Base-by-base conservation (phyloP, 2,329 filamentous ascomycete genomes). In the Aspergillus hiratsukae region DNA sequence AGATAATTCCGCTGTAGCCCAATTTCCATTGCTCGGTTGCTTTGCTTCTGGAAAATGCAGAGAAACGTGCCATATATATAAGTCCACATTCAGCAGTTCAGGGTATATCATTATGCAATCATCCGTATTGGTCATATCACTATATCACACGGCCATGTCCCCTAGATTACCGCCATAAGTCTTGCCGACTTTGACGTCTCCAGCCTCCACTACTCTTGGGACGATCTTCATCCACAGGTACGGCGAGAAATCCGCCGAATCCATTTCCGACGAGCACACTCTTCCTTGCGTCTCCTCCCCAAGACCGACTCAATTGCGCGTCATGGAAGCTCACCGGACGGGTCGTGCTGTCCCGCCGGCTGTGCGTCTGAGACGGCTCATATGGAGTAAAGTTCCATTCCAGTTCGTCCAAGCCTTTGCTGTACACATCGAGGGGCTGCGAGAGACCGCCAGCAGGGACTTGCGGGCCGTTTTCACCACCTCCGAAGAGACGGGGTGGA, bases 301-400 rank as follows among this genome's bases (percentile, higher is more conserved):
- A 85, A 41, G 81, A 78, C 17, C 81, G 78, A 41, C 82, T 80
- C 67, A 77, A 60, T 64, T 79, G 63, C 63, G 71, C 66, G 65
- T 73, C 79, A 56, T 70, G 77, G 63, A 75, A 69, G 58, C 77
- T 78, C 58, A 83, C 62, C 40, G 80, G 80, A 31, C 80, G 67
- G 1, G 75, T 74, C 3, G 64, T 66, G 48, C 71, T 74, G 19
- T 73, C 72, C 2, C 73, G 66, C 4, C 73, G 66, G 7, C 73
- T 72, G 2, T 66, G 63, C 2, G 66, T 69, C 1, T 70, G 61
- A 10, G 73, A 69, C 1, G 84, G 83, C 31, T 81, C 75, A 57
- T 87, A 82, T 23, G 79, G 77, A 2, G 84, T 86, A 67, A 87
- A 85, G 61, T 86, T 85, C 85, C 86, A 88, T 64, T 88, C 85